These are phyloP conservation scores for Colletotrichum camelliae DNA, from an alignment of 2,329 filamentous ascomycete species.

Conservation along the genomic window DNA sequence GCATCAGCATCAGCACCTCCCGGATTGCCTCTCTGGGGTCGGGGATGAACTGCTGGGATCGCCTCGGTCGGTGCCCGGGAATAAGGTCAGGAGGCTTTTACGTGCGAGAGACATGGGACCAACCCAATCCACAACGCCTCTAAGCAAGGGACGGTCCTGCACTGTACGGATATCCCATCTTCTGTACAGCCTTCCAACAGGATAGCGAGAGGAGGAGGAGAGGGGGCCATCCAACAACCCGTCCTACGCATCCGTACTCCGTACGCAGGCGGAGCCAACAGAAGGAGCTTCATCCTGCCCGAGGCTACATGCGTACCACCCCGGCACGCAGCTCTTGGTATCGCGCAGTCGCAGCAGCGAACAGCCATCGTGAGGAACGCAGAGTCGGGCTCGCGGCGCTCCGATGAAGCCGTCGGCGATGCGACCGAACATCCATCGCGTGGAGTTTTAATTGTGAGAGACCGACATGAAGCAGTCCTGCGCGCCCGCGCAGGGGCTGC, in stretches of 20 bases:
- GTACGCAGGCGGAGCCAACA: neutral
- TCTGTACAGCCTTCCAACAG: neutral
- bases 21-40: neutral
- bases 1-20: neutral
- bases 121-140: neutral
- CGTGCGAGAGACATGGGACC: neutral
- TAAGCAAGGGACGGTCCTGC: neutral
- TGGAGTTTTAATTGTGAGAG: neutral
- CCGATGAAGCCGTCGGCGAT: neutral
- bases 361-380: neutral
- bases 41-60: conserved; percentile 12
- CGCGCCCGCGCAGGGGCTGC: neutral
- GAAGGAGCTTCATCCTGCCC: neutral
- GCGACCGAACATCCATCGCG: neutral
- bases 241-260: neutral
- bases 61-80: neutral
- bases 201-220: neutral
- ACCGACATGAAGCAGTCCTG: neutral
- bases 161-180: neutral
- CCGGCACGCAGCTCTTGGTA: neutral
- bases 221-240: neutral
- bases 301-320: neutral
- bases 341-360: neutral
- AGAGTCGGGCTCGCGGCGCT: neutral
- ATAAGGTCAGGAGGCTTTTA: neutral